Evolutionary conservation across 345 rosid genomes (phyloP).

Genomic region (Citrus hindsii): DNA sequence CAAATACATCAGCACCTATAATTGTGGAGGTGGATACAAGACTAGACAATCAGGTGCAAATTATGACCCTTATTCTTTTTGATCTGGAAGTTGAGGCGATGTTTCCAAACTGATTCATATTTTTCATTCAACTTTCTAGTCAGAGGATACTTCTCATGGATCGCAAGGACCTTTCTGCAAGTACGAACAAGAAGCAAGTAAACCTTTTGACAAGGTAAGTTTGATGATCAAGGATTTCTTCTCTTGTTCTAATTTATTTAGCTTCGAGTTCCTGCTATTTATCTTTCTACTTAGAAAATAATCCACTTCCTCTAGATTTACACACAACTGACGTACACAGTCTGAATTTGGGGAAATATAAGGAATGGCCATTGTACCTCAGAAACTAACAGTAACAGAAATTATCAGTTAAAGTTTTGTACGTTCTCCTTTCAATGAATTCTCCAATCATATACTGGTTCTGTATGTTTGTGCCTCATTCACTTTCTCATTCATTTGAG

Average conservation of each 20-base stretch:
- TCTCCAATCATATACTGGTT: neutral
- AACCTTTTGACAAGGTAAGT: constrained; percentile 66
- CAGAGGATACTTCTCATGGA: constrained; percentile 79
- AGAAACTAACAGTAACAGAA: neutral
- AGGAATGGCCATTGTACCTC: neutral
- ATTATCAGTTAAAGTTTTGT: neutral
- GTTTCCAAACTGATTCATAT: constrained; percentile 14
- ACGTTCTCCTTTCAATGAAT: neutral
- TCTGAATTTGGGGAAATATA: too few species aligned
- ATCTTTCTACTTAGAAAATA: neutral
- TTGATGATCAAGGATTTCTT: neutral
- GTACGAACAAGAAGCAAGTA: constrained; percentile 80
- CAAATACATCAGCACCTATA: constrained; percentile 41
- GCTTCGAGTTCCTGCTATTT: neutral
- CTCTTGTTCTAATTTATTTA: neutral
- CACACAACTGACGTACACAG: neutral
- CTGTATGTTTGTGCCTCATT: neutral
- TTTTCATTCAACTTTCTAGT: constrained; percentile 43
- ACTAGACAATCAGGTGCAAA: constrained; percentile 63
- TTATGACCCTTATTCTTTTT: constrained; percentile 11
- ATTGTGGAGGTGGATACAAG: constrained; percentile 47
- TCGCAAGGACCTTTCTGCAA: constrained; percentile 50
- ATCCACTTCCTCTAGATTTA: neutral
- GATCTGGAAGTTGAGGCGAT: neutral
- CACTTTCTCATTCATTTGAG: neutral